Percentiles rank a stretch among this genome's conserved stretches.
Evolutionary conservation across 2,329 filamentous ascomycete species (phyloP).

Genomic region (Fusarium oligoseptatum): DNA sequence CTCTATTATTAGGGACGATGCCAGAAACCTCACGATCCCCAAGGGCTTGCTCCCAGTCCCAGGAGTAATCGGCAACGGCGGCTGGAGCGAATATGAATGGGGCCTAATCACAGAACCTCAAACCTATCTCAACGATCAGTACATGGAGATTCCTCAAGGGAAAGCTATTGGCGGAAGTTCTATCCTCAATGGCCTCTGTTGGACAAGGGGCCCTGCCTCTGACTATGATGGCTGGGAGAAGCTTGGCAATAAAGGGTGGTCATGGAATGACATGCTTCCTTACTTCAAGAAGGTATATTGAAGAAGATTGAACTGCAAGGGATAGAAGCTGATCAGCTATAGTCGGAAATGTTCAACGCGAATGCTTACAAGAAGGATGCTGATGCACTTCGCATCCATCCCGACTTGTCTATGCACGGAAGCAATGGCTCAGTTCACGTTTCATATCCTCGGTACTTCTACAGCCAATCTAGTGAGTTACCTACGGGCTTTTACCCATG

Average conservation of each 20-base stretch:
- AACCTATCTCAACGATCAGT: constrained; percentile 43
- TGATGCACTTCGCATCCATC: constrained; percentile 14
- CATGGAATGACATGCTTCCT: constrained; percentile 54
- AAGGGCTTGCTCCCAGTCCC: constrained; percentile 21
- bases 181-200: constrained; percentile 56
- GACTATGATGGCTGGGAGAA: constrained; percentile 61
- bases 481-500: fast-evolving
- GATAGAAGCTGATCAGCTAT: background rate
- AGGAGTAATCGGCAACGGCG: constrained; percentile 11
- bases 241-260: constrained; percentile 60
- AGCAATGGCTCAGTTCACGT: constrained; percentile 23
- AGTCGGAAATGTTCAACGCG: constrained; percentile 23
- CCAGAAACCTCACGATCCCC: constrained; percentile 13
- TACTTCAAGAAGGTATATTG: constrained; percentile 58
- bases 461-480: constrained; percentile 15
- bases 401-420: constrained; percentile 6
- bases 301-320: background rate
- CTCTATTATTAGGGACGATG: constrained; percentile 6
- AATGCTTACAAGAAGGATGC: constrained; percentile 7
- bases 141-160: constrained; percentile 48
- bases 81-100: constrained; percentile 24
- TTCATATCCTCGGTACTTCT: constrained; percentile 27
- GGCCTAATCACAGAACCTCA: constrained; percentile 50
- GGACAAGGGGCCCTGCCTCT: constrained; percentile 51
- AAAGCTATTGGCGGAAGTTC: constrained; percentile 56